Evolutionary conservation across 305 asterid genomes (phyloP).

Genomic region (Rubia occidens): DNA sequence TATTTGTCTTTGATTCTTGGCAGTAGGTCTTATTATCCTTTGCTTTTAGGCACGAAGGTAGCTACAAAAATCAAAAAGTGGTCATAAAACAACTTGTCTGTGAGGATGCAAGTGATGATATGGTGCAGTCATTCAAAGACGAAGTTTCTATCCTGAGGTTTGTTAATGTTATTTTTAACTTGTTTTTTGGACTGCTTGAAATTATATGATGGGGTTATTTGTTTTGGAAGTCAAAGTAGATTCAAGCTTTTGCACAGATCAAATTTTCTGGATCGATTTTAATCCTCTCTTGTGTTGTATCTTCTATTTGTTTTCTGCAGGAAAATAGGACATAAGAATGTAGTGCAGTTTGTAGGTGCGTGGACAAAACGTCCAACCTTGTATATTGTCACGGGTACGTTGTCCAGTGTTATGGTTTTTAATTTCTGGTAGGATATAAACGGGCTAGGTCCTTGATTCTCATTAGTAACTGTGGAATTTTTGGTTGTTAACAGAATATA

Average conservation of each 20-base stretch:
- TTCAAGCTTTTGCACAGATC: not conserved
- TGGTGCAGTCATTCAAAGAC: conserved; percentile 78
- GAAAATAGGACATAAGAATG: conserved; percentile 43
- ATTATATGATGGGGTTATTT: conserved; percentile 1
- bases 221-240: not conserved
- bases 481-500: conserved; percentile 26
- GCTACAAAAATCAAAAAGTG: conserved; percentile 86
- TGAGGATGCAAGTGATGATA: conserved; percentile 64
- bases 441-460: not conserved
- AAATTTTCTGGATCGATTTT: too few relatives aligned
- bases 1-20: conserved; percentile 1
- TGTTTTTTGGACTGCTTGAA: not conserved
- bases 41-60: conserved; percentile 68
- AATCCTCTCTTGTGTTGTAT: not conserved
- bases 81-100: conserved; percentile 92
- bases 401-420: not conserved
- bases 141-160: conserved; percentile 98
- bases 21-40: conserved; percentile 4
- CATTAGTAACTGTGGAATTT: not conserved
- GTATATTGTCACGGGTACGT: conserved; percentile 39
- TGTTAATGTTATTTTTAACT: conserved; percentile 17
- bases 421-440: not conserved
- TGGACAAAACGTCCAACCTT: conserved; percentile 38
- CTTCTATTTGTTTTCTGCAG: conserved; percentile 17
- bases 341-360: conserved; percentile 41